Conservation (phyloP, 495 filamentous ascomycete species). For the Tuber melanosporum region DNA sequence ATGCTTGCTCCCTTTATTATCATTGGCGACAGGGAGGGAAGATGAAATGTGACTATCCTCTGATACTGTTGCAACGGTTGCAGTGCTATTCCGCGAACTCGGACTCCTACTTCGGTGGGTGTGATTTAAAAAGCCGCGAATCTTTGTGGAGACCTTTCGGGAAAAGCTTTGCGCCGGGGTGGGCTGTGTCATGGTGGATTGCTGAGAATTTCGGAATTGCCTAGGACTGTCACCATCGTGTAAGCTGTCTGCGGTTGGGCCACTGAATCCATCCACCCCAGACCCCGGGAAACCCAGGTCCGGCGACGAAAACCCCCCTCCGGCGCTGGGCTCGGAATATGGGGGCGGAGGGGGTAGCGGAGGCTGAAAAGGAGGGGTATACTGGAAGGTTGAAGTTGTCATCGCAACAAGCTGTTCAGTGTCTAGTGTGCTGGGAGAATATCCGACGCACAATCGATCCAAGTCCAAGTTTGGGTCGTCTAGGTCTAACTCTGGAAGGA, state of each 20-base stretch:
- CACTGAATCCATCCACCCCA: constrained; percentile 1
- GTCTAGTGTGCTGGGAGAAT: neutral
- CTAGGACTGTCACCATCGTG: constrained; percentile 5
- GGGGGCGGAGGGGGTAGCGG: neutral
- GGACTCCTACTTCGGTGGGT: constrained; percentile 29
- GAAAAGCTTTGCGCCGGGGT: constrained; percentile 33
- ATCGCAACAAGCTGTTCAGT: constrained; percentile 3
- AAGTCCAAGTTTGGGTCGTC: neutral
- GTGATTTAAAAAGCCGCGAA: constrained; percentile 26
- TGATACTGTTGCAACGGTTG: constrained; percentile 9
- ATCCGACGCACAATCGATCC: neutral
- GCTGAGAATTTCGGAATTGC: constrained; percentile 3
- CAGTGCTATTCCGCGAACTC: constrained; percentile 23
- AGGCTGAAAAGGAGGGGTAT: constrained; percentile 4
- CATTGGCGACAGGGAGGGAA: constrained; percentile 6
- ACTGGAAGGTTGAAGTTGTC: constrained; percentile 1
- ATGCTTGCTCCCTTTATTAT: constrained; percentile 20
- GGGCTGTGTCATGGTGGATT: constrained; percentile 1
- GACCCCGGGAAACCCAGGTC: neutral
- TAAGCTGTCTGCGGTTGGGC: constrained; percentile 3
- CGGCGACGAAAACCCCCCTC: neutral
- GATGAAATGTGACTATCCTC: constrained; percentile 7
- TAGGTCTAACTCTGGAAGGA: neutral
- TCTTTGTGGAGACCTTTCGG: constrained; percentile 36
- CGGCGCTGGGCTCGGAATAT: neutral